These are phyloP conservation scores for Cryptococcus depauperatus DNA, from an alignment of 1,284 basidiomycete genomes.

Conservation along the genomic window DNA sequence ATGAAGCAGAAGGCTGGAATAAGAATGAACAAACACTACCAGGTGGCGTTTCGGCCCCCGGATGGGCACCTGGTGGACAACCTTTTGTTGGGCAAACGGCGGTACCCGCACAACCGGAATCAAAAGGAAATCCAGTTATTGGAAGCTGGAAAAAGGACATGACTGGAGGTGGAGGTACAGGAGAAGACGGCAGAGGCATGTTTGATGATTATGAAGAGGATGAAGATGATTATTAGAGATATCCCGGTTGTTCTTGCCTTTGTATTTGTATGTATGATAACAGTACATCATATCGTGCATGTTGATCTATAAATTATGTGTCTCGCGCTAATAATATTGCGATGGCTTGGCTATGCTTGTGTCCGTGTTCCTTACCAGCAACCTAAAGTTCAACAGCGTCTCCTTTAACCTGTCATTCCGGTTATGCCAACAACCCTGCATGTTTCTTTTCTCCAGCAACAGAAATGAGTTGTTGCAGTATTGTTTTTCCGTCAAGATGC, in stretches of 20 bases:
- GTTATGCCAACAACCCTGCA: slow-evolving; percentile 3
- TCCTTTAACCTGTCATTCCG: too few species aligned
- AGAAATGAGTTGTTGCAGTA: slow-evolving; percentile 18
- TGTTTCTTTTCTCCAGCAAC: slow-evolving; percentile 11
- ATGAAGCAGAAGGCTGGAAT: too few species aligned
- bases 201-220: slow-evolving; percentile 43
- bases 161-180: slow-evolving; percentile 38
- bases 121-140: slow-evolving; percentile 15
- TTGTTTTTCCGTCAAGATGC: slow-evolving; percentile 20
- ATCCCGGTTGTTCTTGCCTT: too few species aligned
- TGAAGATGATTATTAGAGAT: slow-evolving; percentile 38
- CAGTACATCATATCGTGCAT: too few species aligned
- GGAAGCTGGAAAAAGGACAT: slow-evolving; percentile 53
- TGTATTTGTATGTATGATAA: too few species aligned
- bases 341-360: too few species aligned
- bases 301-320: too few species aligned
- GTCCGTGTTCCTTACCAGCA: too few species aligned
- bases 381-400: too few species aligned
- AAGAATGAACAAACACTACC: too few species aligned
- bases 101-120: neutral
- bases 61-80: neutral
- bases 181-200: slow-evolving; percentile 37
- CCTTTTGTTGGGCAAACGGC: neutral
- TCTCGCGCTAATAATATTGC: too few species aligned
- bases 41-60: neutral